These are phyloP conservation scores for Paecilomyces formosus DNA, from an alignment of 2,329 filamentous ascomycete species.

Conservation along the genomic window DNA sequence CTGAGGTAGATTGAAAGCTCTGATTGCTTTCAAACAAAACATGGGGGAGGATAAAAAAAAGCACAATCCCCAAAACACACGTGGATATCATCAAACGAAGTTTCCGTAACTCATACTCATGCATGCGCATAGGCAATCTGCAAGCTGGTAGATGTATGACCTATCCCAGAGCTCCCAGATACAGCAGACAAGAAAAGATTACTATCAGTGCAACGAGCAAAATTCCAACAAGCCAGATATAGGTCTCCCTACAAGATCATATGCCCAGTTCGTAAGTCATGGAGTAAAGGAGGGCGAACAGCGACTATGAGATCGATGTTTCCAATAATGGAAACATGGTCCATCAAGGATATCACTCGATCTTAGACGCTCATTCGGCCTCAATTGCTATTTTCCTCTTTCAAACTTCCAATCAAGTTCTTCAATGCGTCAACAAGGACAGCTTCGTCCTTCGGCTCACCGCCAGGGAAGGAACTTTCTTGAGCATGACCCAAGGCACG, in stretches of 20 bases:
- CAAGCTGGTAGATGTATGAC: not conserved
- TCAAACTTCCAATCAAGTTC: constrained; percentile 32
- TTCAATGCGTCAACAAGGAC: constrained; percentile 34
- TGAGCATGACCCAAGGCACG: constrained; percentile 31
- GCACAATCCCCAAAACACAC: not conserved
- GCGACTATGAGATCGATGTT: not conserved
- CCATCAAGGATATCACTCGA: not conserved
- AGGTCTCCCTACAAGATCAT: constrained; percentile 8
- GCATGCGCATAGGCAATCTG: not conserved
- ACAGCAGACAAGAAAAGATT: constrained; percentile 14
- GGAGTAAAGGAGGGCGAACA: constrained; percentile 4
- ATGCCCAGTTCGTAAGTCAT: constrained; percentile 11
- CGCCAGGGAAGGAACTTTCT: constrained; percentile 36
- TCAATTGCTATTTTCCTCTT: constrained; percentile 19
- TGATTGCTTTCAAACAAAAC: not conserved
- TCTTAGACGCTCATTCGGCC: not conserved
- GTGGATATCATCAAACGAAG: not conserved
- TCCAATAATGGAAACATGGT: not conserved
- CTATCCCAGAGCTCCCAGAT: not conserved
- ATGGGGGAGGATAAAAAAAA: not conserved
- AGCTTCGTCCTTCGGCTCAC: constrained; percentile 36
- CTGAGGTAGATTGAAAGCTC: not conserved
- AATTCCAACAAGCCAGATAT: constrained; percentile 5
- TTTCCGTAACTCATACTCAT: constrained; percentile 1
- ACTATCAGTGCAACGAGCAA: constrained; percentile 7